Conservation (phyloP, 306 rosid species). For the Quercus alba region DNA sequence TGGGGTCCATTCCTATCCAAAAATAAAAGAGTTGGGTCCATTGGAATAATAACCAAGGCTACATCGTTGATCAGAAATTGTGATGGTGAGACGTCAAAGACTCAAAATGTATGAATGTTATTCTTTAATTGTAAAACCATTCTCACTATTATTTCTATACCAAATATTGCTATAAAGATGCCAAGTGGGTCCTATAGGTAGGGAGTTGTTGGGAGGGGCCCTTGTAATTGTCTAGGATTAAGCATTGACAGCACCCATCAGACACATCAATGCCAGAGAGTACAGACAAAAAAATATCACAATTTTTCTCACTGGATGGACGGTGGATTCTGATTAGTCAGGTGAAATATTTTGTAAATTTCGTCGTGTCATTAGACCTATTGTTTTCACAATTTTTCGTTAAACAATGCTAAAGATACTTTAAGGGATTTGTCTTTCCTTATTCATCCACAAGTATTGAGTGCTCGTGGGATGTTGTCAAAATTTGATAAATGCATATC, state of each 20-base stretch:
- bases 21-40: conserved; percentile 18
- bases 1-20: not conserved
- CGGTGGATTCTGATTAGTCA: too few relatives aligned
- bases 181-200: not conserved
- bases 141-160: not conserved
- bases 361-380: too few relatives aligned
- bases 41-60: conserved; percentile 16
- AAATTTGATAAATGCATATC: too few relatives aligned
- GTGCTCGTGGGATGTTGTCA: too few relatives aligned
- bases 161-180: not conserved
- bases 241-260: not conserved
- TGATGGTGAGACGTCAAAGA: not conserved
- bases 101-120: not conserved
- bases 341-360: too few relatives aligned
- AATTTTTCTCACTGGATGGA: too few relatives aligned
- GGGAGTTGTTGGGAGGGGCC: not conserved
- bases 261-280: not conserved
- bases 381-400: too few relatives aligned
- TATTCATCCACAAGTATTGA: too few relatives aligned
- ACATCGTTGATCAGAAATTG: not conserved
- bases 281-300: too few relatives aligned
- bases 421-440: too few relatives aligned
- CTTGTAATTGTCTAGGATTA: not conserved
- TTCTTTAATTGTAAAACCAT: not conserved
- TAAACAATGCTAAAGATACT: too few relatives aligned